Evolutionary conservation across 2,329 filamentous ascomycete genomes (phyloP), one percentile per base, ranked within the genome.

Genomic region (Pseudodiploospora longispora): DNA sequence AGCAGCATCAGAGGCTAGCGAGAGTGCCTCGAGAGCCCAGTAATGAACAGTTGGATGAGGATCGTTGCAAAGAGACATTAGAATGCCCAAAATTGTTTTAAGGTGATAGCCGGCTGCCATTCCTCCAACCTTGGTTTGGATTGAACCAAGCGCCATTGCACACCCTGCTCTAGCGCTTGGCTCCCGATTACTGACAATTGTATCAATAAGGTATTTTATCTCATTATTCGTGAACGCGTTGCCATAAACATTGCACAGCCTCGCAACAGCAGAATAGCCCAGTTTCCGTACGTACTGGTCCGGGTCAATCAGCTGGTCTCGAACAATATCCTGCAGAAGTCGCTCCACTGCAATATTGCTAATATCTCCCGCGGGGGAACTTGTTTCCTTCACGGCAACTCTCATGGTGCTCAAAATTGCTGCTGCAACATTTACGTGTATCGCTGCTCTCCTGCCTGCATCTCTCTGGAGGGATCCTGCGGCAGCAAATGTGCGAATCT

Each of bases 1-100:
- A 2, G 93, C 90, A 8, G 91, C 93, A 57, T 96, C 91, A 3
- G 91, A 86, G 9, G 95, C 89, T 42, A 86, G 75, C 2, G 87
- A 83, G 30, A 98, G 66, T 7, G 88, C 91, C 60, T 96, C 89
- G 37, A 98, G 71, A 3, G 94, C 91, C 89, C 90, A 97, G 60
- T 91, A 95, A 63, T 98, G 93, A 6, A 98, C 93, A 1, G 87
- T 83, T 0, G 93, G 90, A 60, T 98, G 93, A 19, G 91, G 87
- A 58, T 98, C 93, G 54, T 90, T 95, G 62, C 89, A 91, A 7
- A 98, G 75, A 6, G 93, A 97, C 85, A 97, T 95, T n/a, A 98
- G 70, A 34, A 98, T 94, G 12, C 91, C 86, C n/a, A 96, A 77
- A 40, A 98, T 96, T 2, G 89, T 96, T 69, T 97, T 97, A 41